Conservation (phyloP, 1,139 yeast species). For the Suhomyces yuchorum region DNA sequence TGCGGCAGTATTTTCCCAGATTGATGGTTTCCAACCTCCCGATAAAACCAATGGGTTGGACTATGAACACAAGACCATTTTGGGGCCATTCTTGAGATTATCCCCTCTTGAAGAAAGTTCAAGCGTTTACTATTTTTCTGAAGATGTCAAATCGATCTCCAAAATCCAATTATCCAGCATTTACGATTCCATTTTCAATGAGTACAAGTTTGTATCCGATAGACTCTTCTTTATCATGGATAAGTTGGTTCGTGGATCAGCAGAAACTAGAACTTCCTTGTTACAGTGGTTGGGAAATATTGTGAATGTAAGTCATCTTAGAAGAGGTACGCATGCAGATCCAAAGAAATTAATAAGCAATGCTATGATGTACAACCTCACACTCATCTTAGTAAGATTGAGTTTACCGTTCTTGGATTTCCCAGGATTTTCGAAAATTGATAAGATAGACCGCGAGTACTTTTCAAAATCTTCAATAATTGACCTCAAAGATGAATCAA, state of each 20-base stretch:
- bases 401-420: conserved; percentile 83
- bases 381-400: conserved; percentile 65
- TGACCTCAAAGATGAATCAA: conserved; percentile 78
- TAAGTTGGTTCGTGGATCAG: conserved; percentile 75
- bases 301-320: conserved; percentile 77
- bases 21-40: conserved; percentile 57
- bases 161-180: conserved; percentile 48
- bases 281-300: conserved; percentile 70
- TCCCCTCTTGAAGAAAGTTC: conserved; percentile 64
- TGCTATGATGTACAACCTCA: conserved; percentile 79
- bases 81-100: conserved; percentile 76
- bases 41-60: conserved; percentile 45
- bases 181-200: conserved; percentile 60
- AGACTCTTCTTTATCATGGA: conserved; percentile 70
- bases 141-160: conserved; percentile 38
- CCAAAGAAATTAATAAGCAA: conserved; percentile 68
- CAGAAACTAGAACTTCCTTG: conserved; percentile 61
- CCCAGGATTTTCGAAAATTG: conserved; percentile 60
- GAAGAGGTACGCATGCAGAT: conserved; percentile 86
- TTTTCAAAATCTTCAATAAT: conserved; percentile 58
- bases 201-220: conserved; percentile 57
- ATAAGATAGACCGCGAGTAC: conserved; percentile 68
- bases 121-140: conserved; percentile 49
- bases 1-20: conserved; percentile 59
- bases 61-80: conserved; percentile 60